Conservation (phyloP, 2,329 filamentous ascomycete genomes). For the Pleomassaria siparia region DNA sequence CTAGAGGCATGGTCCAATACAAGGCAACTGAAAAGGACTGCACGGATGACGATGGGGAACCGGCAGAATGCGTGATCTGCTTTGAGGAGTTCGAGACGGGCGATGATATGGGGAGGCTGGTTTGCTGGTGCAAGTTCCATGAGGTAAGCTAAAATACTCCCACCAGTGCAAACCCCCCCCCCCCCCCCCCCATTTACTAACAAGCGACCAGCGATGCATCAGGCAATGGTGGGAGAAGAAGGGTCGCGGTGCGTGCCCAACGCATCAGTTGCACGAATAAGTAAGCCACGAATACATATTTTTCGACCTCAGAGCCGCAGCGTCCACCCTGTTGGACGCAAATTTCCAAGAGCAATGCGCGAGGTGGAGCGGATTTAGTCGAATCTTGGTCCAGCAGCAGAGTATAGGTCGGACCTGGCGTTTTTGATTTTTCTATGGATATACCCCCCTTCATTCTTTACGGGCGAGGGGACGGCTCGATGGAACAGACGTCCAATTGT, state of each 20-base stretch:
- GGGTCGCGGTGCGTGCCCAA: slow-evolving; percentile 60
- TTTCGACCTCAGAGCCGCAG: too few relatives aligned
- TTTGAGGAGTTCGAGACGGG: slow-evolving; percentile 65
- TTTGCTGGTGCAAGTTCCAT: slow-evolving; percentile 67
- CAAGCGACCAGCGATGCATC: neutral
- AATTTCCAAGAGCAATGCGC: too few relatives aligned
- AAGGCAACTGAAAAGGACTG: slow-evolving; percentile 66
- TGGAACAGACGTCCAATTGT: too few relatives aligned
- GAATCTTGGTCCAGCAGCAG: too few relatives aligned
- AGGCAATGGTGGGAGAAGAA: slow-evolving; percentile 35
- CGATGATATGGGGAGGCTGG: slow-evolving; percentile 60
- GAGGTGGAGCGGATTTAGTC: too few relatives aligned
- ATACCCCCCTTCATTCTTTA: neutral
- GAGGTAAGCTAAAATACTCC: slow-evolving; percentile 38
- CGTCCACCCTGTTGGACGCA: too few relatives aligned
- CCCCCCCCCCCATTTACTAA: too few relatives aligned
- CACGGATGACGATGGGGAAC: slow-evolving; percentile 52
- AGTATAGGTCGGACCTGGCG: neutral
- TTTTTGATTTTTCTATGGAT: neutral
- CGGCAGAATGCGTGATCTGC: slow-evolving; percentile 64
- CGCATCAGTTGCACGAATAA: slow-evolving; percentile 53
- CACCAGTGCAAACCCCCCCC: too few relatives aligned
- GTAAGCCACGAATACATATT: too few relatives aligned
- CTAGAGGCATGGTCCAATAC: slow-evolving; percentile 53
- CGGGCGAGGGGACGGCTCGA: too few relatives aligned